A percentile compares a stretch with the other conserved stretches of the same genome.
Conservation (phyloP, 805 yeast genomes). For the Kockiozyma suomiensis region DNA sequence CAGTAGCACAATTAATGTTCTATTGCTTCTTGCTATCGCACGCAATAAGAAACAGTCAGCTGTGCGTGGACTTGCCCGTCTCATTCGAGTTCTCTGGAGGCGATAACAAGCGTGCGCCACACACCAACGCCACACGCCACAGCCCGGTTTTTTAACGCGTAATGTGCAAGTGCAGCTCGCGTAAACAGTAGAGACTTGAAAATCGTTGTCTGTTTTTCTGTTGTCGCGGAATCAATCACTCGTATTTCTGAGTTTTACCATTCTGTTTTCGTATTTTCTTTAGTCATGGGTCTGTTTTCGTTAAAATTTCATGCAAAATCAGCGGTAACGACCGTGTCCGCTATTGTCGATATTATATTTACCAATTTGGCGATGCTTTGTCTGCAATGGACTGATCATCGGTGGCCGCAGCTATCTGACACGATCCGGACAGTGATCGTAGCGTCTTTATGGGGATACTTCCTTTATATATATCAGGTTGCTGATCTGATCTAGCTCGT, state of each 20-base stretch:
- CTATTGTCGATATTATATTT: constrained; percentile 1
- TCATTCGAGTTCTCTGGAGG: background rate
- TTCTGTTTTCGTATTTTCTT: background rate
- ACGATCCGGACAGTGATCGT: constrained; percentile 4
- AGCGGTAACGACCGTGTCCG: background rate
- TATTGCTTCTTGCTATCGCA: background rate
- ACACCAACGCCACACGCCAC: background rate
- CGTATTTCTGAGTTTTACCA: too few relatives aligned
- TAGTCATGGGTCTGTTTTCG: background rate
- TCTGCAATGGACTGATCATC: background rate
- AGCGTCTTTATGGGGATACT: constrained; percentile 29
- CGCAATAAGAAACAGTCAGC: background rate
- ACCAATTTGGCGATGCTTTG: constrained; percentile 3
- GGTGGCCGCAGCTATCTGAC: background rate
- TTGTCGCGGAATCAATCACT: too few relatives aligned
- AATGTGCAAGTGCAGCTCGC: background rate
- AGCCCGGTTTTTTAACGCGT: background rate
- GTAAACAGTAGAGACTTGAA: too few relatives aligned
- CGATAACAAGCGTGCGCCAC: background rate
- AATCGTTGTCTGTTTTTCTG: too few relatives aligned
- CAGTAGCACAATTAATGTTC: background rate
- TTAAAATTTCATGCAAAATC: background rate
- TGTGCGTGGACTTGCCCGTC: background rate
- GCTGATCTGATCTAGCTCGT: too few relatives aligned
- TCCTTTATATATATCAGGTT: constrained; percentile 25